phyloP scores from a whole-genome alignment of 2,329 filamentous ascomycete genomes.

The Colletotrichum siamense region DNA sequence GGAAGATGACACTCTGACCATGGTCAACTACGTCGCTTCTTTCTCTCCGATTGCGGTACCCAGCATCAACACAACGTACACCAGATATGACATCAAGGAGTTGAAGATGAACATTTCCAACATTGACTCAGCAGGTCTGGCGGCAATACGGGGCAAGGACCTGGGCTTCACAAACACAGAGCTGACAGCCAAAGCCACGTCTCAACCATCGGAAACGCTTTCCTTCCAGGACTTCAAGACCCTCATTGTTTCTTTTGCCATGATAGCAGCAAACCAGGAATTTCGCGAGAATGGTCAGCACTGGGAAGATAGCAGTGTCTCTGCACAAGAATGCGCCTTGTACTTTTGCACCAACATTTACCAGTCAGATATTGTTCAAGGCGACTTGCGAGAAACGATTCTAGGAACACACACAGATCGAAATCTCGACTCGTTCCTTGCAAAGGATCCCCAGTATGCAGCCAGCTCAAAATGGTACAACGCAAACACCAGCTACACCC shows the following conservation, averaged over 20 bases:
- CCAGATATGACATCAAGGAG: not conserved
- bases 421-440: not conserved
- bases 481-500: not conserved
- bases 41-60: not conserved
- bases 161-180: not conserved
- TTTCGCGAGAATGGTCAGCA: not conserved
- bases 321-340: not conserved
- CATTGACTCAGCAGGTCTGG: not conserved
- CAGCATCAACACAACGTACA: not conserved
- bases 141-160: not conserved
- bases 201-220: not conserved
- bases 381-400: not conserved
- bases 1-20: not conserved
- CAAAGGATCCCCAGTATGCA: not conserved
- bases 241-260: not conserved
- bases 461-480: not conserved
- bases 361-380: not conserved
- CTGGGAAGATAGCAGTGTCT: not conserved
- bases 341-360: not conserved
- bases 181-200: not conserved
- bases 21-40: not conserved
- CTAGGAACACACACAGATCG: not conserved
- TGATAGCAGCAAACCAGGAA: not conserved
- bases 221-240: not conserved
- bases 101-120: not conserved